Conservation (phyloP, 2,329 filamentous ascomycete genomes). For the Colletotrichum phormii region DNA sequence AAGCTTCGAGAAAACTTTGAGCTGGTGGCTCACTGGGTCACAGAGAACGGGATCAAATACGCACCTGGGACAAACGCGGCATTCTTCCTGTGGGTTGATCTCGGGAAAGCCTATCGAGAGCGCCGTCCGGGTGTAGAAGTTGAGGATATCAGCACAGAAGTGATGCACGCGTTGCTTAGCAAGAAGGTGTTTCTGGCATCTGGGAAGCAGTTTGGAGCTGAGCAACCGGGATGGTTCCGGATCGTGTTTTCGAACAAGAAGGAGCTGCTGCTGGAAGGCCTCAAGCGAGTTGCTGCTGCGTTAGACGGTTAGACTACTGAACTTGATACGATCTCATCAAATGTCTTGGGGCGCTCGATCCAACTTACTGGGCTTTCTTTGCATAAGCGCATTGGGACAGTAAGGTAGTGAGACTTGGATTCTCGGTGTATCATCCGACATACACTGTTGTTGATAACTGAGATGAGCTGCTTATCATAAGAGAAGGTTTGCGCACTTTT, state of each 20-base stretch:
- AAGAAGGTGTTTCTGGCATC: conserved; percentile 51
- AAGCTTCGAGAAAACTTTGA: conserved; percentile 53
- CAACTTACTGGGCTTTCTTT: neutral
- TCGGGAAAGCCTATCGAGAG: conserved; percentile 65
- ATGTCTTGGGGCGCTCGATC: neutral
- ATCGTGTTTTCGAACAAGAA: conserved; percentile 51
- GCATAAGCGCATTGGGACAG: neutral
- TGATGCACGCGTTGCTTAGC: conserved; percentile 39
- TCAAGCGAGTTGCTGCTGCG: conserved; percentile 26
- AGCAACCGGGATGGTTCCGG: conserved; percentile 52
- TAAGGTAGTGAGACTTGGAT: neutral
- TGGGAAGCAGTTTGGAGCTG: conserved; percentile 50
- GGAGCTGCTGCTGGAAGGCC: conserved; percentile 44
- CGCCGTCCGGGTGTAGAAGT: conserved; percentile 85
- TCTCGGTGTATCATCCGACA: neutral
- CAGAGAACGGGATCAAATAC: conserved; percentile 55
- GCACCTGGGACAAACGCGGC: conserved; percentile 61
- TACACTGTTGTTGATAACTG: neutral
- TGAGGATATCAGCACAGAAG: conserved; percentile 57
- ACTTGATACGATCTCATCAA: neutral
- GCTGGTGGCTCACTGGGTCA: conserved; percentile 50
- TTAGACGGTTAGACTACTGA: neutral
- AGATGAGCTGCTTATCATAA: neutral
- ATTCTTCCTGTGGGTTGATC: conserved; percentile 67
- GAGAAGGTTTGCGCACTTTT: neutral